Evolutionary conservation across 139 green algal species (phyloP), one percentile per base, ranked within the genome.

Genomic region (Bryopsis sp.): DNA sequence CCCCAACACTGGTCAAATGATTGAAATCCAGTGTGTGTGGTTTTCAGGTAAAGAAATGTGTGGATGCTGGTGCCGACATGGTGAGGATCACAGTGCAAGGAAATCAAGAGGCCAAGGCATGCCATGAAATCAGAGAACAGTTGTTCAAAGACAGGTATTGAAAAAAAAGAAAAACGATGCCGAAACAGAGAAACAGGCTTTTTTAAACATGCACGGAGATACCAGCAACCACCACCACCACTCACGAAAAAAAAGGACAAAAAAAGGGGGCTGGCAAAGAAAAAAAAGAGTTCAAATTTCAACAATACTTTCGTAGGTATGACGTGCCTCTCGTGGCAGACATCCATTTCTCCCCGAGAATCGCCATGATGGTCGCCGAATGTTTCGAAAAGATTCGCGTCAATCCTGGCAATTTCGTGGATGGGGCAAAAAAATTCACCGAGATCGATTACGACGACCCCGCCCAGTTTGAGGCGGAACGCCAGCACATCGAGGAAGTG

Each of bases 301-400:
- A 26, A 24, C n/a, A 37, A 15, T 31, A 6, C 46, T 36, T 34
- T 43, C 47, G 19, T 73, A 94, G 91, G 48, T 99, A 98, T 76
- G 89, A 96, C 50, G 84, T 84, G 0, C 94, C 95, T 1, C 84
- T 99, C 67, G 92, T 98, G 3, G 95, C 95, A 0, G 95, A 99
- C 81, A 99, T 99, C 77, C 95, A 99, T 78, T 99, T 99, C 85
- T 86, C 95, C 76, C 95, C 95, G 15, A 77, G 72, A 26, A 86
- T 98, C 22, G 95, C 95, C 2, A 90, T 96, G 84, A 90, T 91
- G 81, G 94, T 99, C 64, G 92, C 94, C 5, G 95, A 99, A 2
- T 91, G 88, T 22, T 99, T 98, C 76, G 92, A 99, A 82, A 99
- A 99, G 80, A 93, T 94, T 76, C 84, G 89, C 62, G 81, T 95